Conservation (phyloP, 1,284 basidiomycete species). For the Cryptococcus sp. region DNA sequence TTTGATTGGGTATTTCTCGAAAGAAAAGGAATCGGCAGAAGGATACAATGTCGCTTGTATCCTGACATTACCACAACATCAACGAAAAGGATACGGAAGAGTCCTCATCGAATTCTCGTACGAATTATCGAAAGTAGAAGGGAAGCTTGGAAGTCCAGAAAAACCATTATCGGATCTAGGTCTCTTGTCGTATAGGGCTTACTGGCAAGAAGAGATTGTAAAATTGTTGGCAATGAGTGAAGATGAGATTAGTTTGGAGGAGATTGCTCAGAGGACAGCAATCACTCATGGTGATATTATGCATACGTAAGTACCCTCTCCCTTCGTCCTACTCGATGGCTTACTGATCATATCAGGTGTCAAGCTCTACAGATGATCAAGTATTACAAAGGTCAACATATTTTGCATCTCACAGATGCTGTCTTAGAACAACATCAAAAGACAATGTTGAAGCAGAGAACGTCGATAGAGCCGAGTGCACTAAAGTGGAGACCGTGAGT, state of each 20-base stretch:
- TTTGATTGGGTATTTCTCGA: conserved; percentile 96
- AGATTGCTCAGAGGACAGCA: conserved; percentile 93
- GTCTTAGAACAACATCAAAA: conserved; percentile 89
- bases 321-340: conserved; percentile 8
- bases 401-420: conserved; percentile 85
- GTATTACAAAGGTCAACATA: conserved; percentile 91
- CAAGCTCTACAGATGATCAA: conserved; percentile 93
- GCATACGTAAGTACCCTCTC: conserved; percentile 75
- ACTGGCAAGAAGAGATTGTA: conserved; percentile 97
- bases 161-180: conserved; percentile 96
- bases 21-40: conserved; percentile 97
- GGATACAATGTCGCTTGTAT: conserved; percentile 99
- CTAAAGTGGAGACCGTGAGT: conserved; percentile 79
- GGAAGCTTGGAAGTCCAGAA: conserved; percentile 92
- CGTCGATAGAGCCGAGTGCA: conserved; percentile 72
- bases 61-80: conserved; percentile 93
- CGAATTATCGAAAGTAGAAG: conserved; percentile 93
- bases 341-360: conserved; percentile 56
- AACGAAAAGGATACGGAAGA: conserved; percentile 92
- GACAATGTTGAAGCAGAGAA: conserved; percentile 69
- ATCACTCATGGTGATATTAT: conserved; percentile 96
- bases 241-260: conserved; percentile 83
- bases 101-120: conserved; percentile 98
- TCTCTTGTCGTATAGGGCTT: conserved; percentile 86
- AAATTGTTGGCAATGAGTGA: conserved; percentile 72